A percentile compares a stretch with the other conserved stretches of the same genome.
Conservation (phyloP, 768 basidiomycete genomes). For the Pisolithus microcarpus region DNA sequence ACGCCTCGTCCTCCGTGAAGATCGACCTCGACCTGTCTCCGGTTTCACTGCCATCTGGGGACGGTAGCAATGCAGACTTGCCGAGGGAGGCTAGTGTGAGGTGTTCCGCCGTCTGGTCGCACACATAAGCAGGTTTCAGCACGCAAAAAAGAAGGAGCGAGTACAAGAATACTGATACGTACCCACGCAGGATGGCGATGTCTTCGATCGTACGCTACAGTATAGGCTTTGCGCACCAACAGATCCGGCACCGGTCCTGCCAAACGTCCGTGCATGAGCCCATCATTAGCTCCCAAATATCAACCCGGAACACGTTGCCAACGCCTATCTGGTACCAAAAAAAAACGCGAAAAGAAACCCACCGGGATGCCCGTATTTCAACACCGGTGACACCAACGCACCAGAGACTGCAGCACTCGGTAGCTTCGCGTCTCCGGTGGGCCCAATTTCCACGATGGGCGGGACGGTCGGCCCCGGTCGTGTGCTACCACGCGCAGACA, state of each 20-base stretch:
- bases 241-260: conserved; percentile 79
- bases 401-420: conserved; percentile 25
- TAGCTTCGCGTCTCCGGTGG: conserved; percentile 37
- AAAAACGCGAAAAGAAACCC: conserved; percentile 11
- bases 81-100: conserved; percentile 73
- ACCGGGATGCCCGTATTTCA: conserved; percentile 86
- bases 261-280: background rate
- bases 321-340: background rate
- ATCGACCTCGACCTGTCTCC: conserved; percentile 71
- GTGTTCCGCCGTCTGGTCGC: conserved; percentile 84
- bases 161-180: conserved; percentile 11
- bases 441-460: conserved; percentile 40
- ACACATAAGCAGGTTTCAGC: background rate
- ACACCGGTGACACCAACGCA: conserved; percentile 30
- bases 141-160: background rate
- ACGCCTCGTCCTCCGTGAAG: conserved; percentile 76
- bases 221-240: conserved; percentile 75
- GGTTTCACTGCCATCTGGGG: conserved; percentile 30
- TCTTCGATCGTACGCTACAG: conserved; percentile 84
- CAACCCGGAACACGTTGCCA: too few relatives aligned
- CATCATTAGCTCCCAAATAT: background rate
- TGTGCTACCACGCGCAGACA: conserved; percentile 31
- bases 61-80: conserved; percentile 32
- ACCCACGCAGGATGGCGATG: conserved; percentile 94
- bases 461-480: conserved; percentile 16